Evolutionary conservation across 306 rosid genomes (phyloP).

Genomic region (Prunus campanulata): DNA sequence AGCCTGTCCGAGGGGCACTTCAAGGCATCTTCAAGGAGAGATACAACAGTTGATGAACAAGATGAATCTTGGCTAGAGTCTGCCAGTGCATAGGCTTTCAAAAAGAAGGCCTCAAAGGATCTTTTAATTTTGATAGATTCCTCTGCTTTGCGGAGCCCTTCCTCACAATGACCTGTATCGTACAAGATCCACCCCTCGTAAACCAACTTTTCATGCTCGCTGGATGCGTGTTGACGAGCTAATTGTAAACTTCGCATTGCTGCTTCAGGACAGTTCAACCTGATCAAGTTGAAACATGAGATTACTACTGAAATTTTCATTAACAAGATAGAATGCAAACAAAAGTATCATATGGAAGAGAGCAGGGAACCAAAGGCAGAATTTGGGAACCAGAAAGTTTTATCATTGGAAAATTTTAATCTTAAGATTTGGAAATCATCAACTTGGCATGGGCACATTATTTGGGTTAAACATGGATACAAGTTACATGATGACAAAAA

Average conservation of each 20-base stretch:
- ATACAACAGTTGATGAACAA: constrained; percentile 70
- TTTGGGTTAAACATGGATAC: background rate
- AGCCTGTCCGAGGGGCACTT: constrained; percentile 91
- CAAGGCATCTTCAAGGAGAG: constrained; percentile 85
- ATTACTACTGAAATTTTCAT: constrained; percentile 14
- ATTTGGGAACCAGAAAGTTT: background rate
- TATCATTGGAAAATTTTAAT: background rate
- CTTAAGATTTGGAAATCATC: background rate
- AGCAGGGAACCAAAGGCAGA: constrained; percentile 10
- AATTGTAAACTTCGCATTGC: constrained; percentile 89
- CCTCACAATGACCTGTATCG: constrained; percentile 87
- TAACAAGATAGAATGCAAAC: background rate
- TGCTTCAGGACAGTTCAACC: constrained; percentile 88
- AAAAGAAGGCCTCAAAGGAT: constrained; percentile 90
- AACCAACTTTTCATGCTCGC: constrained; percentile 75
- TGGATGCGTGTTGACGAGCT: constrained; percentile 86
- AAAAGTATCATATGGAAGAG: constrained; percentile 13
- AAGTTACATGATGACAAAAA: background rate
- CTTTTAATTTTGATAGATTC: constrained; percentile 79
- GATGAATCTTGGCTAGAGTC: constrained; percentile 77
- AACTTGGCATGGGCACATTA: background rate
- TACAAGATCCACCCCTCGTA: constrained; percentile 95
- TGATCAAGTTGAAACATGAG: constrained; percentile 35
- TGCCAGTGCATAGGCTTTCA: constrained; percentile 91
- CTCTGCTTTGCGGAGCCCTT: constrained; percentile 87